Evolutionary conservation across 208 protist species (phyloP).

Genomic region (Acanthamoeba healyi): DNA sequence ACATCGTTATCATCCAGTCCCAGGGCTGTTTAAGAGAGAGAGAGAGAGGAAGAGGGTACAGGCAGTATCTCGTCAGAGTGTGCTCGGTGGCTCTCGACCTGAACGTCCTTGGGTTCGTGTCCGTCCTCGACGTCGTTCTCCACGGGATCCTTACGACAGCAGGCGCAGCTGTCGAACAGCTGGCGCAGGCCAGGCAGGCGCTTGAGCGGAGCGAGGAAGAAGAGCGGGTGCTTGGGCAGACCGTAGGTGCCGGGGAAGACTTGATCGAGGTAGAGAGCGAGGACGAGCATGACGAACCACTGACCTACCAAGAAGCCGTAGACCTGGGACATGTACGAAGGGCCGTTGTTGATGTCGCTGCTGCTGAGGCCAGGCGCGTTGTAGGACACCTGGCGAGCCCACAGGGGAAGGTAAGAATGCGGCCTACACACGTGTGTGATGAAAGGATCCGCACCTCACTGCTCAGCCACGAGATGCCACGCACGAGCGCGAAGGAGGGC

Average conservation of each 20-base stretch:
- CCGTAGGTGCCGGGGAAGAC: constrained; percentile 61
- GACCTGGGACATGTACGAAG: not conserved
- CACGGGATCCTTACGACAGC: not conserved
- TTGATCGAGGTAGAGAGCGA: constrained; percentile 55
- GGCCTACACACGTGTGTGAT: no score
- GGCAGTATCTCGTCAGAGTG: constrained; percentile 13
- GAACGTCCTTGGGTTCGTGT: not conserved
- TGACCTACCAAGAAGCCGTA: constrained; percentile 25
- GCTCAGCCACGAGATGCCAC: not conserved
- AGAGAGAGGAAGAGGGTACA: no score
- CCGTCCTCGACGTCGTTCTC: constrained; percentile 22
- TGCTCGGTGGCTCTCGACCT: not conserved
- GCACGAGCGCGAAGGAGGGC: constrained; percentile 10
- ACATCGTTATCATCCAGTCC: not conserved
- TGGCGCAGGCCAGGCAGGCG: not conserved
- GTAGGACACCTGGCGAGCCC: not conserved
- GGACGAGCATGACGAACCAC: constrained; percentile 36
- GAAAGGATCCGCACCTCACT: not conserved
- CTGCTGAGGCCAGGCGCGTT: constrained; percentile 3
- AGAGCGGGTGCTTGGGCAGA: constrained; percentile 60
- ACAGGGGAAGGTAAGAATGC: not conserved
- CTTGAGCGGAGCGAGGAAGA: constrained; percentile 72
- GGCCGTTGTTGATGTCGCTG: not conserved
- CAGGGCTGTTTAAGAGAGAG: not conserved
- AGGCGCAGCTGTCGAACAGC: not conserved